Evolutionary conservation across 106 monocot genomes (phyloP).

Genomic region (Dendrobium nobile): DNA sequence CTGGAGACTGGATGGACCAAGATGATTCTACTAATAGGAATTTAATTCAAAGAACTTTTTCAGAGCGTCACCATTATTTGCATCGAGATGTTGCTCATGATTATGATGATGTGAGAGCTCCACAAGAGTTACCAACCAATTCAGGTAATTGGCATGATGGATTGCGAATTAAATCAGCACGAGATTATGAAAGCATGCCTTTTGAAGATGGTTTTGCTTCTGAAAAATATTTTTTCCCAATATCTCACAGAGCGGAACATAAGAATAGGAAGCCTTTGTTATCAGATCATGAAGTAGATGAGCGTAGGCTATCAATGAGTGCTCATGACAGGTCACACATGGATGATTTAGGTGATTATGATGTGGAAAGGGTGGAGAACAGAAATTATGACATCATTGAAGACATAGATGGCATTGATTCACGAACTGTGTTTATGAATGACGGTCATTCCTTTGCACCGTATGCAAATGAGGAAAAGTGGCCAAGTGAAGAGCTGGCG

Average conservation of each 20-base stretch:
- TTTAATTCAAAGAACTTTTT: slow-evolving; percentile 12
- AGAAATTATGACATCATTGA: slow-evolving; percentile 18
- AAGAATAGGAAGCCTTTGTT: slow-evolving; percentile 8
- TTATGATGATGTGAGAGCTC: slow-evolving; percentile 3
- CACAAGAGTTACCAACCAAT: slow-evolving; percentile 18
- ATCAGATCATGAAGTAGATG: slow-evolving; percentile 14
- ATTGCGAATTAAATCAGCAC: slow-evolving; percentile 11
- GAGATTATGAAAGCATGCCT: slow-evolving; percentile 10
- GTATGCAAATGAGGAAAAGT: slow-evolving; percentile 20
- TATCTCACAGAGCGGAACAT: slow-evolving; percentile 38
- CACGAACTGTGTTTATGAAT: slow-evolving; percentile 4
- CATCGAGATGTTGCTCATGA: slow-evolving; percentile 12
- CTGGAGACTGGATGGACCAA: slow-evolving; percentile 11
- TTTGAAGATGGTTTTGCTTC: slow-evolving; percentile 19
- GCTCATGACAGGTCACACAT: slow-evolving; percentile 7
- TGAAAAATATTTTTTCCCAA: slow-evolving; percentile 19
- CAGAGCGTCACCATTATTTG: slow-evolving; percentile 14
- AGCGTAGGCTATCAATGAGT: slow-evolving; percentile 11
- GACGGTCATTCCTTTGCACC: slow-evolving; percentile 19
- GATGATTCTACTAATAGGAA: slow-evolving; percentile 12
- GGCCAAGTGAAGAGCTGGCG: slow-evolving; percentile 9
- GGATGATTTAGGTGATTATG: slow-evolving; percentile 32
- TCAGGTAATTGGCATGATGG: slow-evolving; percentile 16
- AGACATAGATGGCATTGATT: slow-evolving; percentile 15
- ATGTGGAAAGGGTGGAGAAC: slow-evolving; percentile 21